Evolutionary conservation across 129 eudicot genomes (phyloP).

Genomic region (Flaveria trinervia): DNA sequence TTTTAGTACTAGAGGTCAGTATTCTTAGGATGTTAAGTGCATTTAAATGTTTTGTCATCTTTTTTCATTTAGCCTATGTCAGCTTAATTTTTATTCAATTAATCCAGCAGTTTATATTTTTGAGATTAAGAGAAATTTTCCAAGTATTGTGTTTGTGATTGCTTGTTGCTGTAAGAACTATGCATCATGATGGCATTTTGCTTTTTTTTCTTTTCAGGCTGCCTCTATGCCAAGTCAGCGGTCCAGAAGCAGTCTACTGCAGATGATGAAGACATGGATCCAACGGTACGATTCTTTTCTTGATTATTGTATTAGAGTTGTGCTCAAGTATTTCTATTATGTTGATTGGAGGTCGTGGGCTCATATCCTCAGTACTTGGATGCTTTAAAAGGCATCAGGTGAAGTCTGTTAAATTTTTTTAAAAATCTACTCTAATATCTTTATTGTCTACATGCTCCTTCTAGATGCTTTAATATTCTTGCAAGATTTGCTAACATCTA

Average conservation of each 20-base stretch:
- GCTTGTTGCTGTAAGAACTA: constrained; percentile 5
- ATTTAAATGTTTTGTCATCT: not conserved
- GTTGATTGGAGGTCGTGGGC: not conserved
- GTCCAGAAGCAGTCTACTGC: constrained; percentile 52
- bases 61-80: not conserved
- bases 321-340: not conserved
- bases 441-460: not conserved
- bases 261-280: constrained; percentile 93
- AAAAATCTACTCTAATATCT: not conserved
- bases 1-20: not conserved
- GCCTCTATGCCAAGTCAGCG: constrained; percentile 51
- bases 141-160: not conserved
- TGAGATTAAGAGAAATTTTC: not conserved
- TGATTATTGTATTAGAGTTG: not conserved
- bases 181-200: not conserved
- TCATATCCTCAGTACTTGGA: not conserved
- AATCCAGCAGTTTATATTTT: not conserved
- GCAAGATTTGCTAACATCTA: not conserved
- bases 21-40: not conserved
- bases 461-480: not conserved
- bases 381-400: not conserved
- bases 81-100: not conserved
- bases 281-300: constrained; percentile 52
- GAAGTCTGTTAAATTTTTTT: not conserved
- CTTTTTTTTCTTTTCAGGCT: constrained; percentile 32